Evolutionary conservation across 148 eudicot species (phyloP), one percentile per base, ranked within the genome.

Genomic region (Agrostemma githago): DNA sequence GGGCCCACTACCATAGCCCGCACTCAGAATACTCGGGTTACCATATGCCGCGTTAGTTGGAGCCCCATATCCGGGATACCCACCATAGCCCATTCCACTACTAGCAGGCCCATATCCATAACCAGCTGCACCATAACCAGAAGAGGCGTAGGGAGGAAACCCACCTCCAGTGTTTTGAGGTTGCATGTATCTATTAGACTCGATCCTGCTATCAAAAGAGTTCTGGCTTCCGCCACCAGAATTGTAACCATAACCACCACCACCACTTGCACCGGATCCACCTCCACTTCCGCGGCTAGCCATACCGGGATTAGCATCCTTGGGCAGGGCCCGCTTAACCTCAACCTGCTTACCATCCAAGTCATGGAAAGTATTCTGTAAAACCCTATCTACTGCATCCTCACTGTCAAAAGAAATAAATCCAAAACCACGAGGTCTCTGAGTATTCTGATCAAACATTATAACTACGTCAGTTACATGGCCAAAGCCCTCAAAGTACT

Each of bases 301-400:
- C 60, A 85, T 89, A 41, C 93, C 88, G 64, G 97, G 89, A 76
- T 89, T 89, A 54, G 94, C 89, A 77, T 94, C 98, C 79, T 94
- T 94, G 39, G 98, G 98, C 61, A 89, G 86, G 72, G 98, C 98
- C n/a, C 93, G 86, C 79, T 94, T 94, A 76, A 94, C 98, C 83
- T 94, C 98, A 70, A 94, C 98, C 76, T 89, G 97, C 78, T 94
- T 94, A 39, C 97, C 97, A 66, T 81, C 75, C 71, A 94, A 80
- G 74, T 94, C 98, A 76, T 94, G 98, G 63, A 91, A 94, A 6
- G 89, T 87, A 77, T 86, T 91, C 72, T 91, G 96, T 42, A 91
- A 76, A 82, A 94, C 98, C 84, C 96, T 87, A 78, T 91, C 98
- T 41, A 94, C 98, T 71, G 98, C 96, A 56, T 94, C 98, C 83